A percentile compares a stretch with the other conserved stretches of the same genome.
phyloP scores from a whole-genome alignment of 208 protist genomes.

The Crithidia expoeki region DNA sequence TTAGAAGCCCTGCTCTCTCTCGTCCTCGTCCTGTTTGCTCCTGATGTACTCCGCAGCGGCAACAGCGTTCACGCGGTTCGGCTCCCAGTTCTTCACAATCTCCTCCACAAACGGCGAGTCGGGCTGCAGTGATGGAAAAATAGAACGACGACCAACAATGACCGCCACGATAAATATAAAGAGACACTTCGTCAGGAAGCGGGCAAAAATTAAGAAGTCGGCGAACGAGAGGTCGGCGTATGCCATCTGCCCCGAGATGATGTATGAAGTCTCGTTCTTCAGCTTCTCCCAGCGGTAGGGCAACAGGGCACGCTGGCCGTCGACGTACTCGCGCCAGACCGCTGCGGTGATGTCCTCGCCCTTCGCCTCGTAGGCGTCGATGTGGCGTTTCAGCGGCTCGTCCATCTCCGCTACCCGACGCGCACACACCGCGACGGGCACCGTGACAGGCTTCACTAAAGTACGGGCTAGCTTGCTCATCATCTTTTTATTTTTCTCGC shows the following conservation, averaged over 20 bases:
- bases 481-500: conserved; percentile 16
- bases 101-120: conserved; percentile 73
- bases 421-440: conserved; percentile 48
- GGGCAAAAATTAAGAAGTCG: conserved; percentile 55
- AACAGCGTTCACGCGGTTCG: conserved; percentile 33
- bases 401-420: conserved; percentile 56
- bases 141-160: conserved; percentile 60
- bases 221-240: conserved; percentile 36
- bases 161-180: conserved; percentile 69
- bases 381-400: conserved; percentile 77
- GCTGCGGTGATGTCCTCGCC: conserved; percentile 67
- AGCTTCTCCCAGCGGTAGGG: conserved; percentile 63
- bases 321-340: conserved; percentile 78
- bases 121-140: conserved; percentile 71
- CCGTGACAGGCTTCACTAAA: conserved; percentile 55
- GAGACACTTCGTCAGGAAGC: conserved; percentile 68
- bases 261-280: conserved; percentile 36
- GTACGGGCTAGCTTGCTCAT: conserved; percentile 44
- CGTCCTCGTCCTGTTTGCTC: neutral
- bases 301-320: conserved; percentile 58
- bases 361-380: conserved; percentile 53
- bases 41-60: conserved; percentile 21
- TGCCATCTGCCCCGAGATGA: conserved; percentile 47
- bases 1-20: neutral
- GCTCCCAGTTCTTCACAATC: conserved; percentile 63